A percentile compares a stretch with the other conserved stretches of the same genome.
phyloP scores from a whole-genome alignment of 441 rosid genomes.

The Mallotus repandus region DNA sequence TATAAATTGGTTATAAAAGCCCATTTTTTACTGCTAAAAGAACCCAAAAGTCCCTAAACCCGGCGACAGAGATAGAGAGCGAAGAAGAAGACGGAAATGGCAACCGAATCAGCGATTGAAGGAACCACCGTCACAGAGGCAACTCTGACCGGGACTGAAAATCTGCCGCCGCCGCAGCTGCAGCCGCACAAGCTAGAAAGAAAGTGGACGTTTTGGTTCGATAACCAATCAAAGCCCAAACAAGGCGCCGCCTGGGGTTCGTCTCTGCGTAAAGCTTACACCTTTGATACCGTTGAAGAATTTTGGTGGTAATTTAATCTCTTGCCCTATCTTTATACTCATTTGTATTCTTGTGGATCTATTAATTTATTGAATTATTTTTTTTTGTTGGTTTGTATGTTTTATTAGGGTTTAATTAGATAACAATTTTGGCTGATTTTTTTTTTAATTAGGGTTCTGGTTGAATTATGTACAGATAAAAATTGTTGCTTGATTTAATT shows the following conservation, averaged over 20 bases:
- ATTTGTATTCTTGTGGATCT: neutral
- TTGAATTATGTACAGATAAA: neutral
- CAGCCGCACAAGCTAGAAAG: slow-evolving; percentile 64
- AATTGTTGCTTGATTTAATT: neutral
- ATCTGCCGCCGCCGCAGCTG: slow-evolving; percentile 36
- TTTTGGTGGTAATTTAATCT: slow-evolving; percentile 70
- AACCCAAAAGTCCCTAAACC: too few relatives aligned
- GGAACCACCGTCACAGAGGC: slow-evolving; percentile 21
- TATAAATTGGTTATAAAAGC: too few relatives aligned
- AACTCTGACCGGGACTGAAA: slow-evolving; percentile 25
- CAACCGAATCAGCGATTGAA: slow-evolving; percentile 45
- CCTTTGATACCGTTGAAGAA: slow-evolving; percentile 90
- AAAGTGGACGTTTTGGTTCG: slow-evolving; percentile 91
- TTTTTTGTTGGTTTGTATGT: too few relatives aligned
- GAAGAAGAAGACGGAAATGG: slow-evolving; percentile 30
- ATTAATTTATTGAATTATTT: neutral
- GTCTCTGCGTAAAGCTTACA: slow-evolving; percentile 64
- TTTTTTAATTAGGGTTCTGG: neutral
- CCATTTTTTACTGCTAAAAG: too few relatives aligned
- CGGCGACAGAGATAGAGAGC: neutral
- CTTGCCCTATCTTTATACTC: neutral
- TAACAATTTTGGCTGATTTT: too few relatives aligned
- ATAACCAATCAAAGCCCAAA: slow-evolving; percentile 70
- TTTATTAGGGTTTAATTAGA: too few relatives aligned
- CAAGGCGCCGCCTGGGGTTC: slow-evolving; percentile 89